These are phyloP conservation scores for Garcia nutans DNA, from an alignment of 345 rosid genomes.

Conservation along the genomic window DNA sequence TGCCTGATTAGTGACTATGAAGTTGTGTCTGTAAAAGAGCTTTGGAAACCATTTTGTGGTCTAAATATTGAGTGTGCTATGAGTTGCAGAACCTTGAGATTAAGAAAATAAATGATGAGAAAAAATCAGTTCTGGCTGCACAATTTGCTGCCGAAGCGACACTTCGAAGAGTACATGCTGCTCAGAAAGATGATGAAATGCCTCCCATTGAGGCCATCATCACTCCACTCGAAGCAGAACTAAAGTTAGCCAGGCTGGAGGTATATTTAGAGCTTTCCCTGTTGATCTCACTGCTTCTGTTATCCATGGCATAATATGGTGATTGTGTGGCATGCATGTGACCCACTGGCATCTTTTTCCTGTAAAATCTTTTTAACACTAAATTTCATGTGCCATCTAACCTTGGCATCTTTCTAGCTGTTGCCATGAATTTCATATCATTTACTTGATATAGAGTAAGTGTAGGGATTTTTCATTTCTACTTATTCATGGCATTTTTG, in stretches of 20 bases:
- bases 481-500: conserved; percentile 5
- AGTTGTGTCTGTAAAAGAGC: background rate
- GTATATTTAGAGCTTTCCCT: conserved; percentile 23
- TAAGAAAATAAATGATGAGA: conserved; percentile 51
- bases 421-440: background rate
- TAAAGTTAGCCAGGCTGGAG: conserved; percentile 48
- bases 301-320: background rate
- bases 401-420: background rate
- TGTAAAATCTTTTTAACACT: background rate
- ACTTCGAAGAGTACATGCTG: conserved; percentile 53
- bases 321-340: background rate
- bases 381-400: no score
- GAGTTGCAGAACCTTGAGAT: conserved; percentile 45
- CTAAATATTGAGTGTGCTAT: background rate
- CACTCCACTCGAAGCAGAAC: conserved; percentile 50
- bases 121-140: conserved; percentile 45
- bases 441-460: background rate
- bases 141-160: conserved; percentile 58
- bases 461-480: background rate
- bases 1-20: background rate
- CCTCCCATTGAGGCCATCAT: conserved; percentile 59
- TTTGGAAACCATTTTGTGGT: background rate
- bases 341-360: background rate
- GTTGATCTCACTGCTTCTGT: background rate
- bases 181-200: conserved; percentile 55